These are phyloP conservation scores for Stenocarpella maydis DNA, from an alignment of 2,329 filamentous ascomycete species.

Conservation along the genomic window DNA sequence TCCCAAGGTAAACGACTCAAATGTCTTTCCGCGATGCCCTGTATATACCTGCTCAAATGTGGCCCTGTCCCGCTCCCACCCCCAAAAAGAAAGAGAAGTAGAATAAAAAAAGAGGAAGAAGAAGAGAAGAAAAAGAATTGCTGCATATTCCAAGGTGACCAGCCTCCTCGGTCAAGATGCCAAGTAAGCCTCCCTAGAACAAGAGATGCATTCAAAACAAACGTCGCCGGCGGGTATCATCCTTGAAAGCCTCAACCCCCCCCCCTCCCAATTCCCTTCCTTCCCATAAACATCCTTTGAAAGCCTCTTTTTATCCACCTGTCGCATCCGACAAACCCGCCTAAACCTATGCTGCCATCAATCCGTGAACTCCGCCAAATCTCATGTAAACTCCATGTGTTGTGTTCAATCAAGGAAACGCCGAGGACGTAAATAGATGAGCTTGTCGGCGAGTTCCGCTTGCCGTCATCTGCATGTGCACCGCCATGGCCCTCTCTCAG, in stretches of 20 bases:
- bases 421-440: constrained; percentile 1
- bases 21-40: constrained; percentile 8
- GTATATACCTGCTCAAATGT: constrained; percentile 4
- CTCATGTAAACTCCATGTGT: constrained; percentile 16
- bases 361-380: constrained; percentile 27
- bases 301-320: constrained; percentile 31
- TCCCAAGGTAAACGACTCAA: not conserved
- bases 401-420: constrained; percentile 9
- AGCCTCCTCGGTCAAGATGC: not conserved
- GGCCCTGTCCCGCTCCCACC: not conserved
- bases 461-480: not conserved
- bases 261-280: not conserved
- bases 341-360: not conserved
- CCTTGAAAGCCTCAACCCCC: constrained; percentile 33
- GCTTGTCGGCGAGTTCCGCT: not conserved
- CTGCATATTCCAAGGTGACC: constrained; percentile 12
- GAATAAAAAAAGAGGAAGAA: no score
- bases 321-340: constrained; percentile 10
- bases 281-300: constrained; percentile 21
- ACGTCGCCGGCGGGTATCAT: constrained; percentile 36
- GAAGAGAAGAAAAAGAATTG: not conserved
- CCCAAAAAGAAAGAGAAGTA: no score
- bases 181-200: not conserved
- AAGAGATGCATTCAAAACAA: constrained; percentile 29
- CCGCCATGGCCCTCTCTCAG: not conserved